Conservation (phyloP, 106 monocot species). For the Dioscorea alata region DNA sequence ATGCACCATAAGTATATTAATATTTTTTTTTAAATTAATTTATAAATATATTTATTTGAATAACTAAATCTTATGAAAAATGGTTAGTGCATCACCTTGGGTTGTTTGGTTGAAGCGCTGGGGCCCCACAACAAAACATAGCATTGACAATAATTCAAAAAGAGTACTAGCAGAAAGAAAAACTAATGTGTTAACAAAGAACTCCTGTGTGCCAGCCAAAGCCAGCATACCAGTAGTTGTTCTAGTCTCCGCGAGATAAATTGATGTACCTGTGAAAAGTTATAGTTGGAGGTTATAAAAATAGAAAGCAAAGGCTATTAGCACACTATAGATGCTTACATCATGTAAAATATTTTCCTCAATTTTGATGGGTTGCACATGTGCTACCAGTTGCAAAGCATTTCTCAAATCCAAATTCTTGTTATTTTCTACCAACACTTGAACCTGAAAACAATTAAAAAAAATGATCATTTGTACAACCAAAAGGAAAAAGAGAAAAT, state of each 20-base stretch:
- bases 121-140: no score
- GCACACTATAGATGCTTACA: slow-evolving; percentile 28
- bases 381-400: slow-evolving; percentile 62
- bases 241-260: slow-evolving; percentile 87
- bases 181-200: neutral
- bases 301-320: neutral
- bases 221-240: slow-evolving; percentile 72
- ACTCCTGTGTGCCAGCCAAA: neutral
- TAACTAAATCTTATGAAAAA: no score
- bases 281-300: neutral
- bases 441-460: slow-evolving; percentile 47
- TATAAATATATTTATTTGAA: no score
- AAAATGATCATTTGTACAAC: neutral
- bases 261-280: slow-evolving; percentile 53
- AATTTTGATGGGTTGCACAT: slow-evolving; percentile 71
- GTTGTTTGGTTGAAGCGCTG: no score
- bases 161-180: neutral
- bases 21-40: no score
- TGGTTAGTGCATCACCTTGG: no score
- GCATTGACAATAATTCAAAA: no score
- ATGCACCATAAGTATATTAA: no score
- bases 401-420: slow-evolving; percentile 65
- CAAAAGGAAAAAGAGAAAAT: no score
- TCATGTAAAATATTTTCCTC: slow-evolving; percentile 40
- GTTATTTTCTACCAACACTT: slow-evolving; percentile 86